Conservation (phyloP, 2,329 filamentous ascomycete species). For the Xylariaceae sp. region DNA sequence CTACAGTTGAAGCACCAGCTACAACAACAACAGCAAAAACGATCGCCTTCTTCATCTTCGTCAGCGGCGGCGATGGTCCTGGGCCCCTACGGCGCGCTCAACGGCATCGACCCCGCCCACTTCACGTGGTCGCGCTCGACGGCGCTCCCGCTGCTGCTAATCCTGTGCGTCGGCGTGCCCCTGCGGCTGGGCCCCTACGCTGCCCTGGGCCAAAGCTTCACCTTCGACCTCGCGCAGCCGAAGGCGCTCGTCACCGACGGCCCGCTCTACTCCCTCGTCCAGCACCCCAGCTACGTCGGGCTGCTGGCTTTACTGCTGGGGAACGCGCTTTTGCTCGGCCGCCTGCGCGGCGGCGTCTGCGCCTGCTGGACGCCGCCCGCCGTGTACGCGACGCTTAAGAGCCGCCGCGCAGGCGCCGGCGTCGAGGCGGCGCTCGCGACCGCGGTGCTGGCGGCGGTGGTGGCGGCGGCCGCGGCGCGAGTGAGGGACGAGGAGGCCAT, state of each 20-base stretch:
- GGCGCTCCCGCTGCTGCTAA: conserved; percentile 25
- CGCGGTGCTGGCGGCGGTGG: conserved; percentile 16
- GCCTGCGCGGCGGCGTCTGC: conserved; percentile 29
- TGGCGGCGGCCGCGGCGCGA: conserved; percentile 24
- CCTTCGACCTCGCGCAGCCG: conserved; percentile 41
- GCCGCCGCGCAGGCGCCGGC: background rate
- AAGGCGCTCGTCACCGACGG: conserved; percentile 37
- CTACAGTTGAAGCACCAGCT: too few relatives aligned
- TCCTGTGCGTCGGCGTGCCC: conserved; percentile 24
- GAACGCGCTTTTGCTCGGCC: conserved; percentile 25
- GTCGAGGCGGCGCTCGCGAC: conserved; percentile 7
- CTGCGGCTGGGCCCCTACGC: conserved; percentile 30
- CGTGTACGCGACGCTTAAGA: conserved; percentile 7
- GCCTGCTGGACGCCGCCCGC: conserved; percentile 30
- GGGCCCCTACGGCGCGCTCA: conserved; percentile 23
- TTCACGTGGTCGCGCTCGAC: conserved; percentile 31
- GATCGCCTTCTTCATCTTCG: too few relatives aligned
- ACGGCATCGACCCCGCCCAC: conserved; percentile 23
- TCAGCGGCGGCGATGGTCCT: conserved; percentile 17
- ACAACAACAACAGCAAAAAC: too few relatives aligned
- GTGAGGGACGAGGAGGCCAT: conserved; percentile 44
- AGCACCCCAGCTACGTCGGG: conserved; percentile 47
- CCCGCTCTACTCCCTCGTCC: conserved; percentile 40
- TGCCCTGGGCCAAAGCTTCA: conserved; percentile 43
- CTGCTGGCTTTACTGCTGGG: conserved; percentile 26